A percentile compares a stretch with the other conserved stretches of the same genome.
Evolutionary conservation across 176 grass and related monocot genomes (phyloP).

Genomic region (Pontederia paniculata): DNA sequence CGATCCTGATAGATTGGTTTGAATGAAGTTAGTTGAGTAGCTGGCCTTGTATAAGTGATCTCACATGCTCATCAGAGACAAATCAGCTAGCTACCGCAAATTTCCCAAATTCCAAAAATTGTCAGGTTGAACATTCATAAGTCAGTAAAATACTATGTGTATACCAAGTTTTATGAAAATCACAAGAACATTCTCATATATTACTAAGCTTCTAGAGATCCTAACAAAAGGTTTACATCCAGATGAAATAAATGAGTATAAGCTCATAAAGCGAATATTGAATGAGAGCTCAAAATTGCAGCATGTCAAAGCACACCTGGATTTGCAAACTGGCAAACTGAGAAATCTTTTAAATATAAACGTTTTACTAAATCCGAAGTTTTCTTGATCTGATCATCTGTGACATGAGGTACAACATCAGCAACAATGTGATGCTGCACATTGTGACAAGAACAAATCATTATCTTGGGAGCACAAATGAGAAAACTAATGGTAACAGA

Average conservation of each 20-base stretch:
- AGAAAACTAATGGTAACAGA: background rate
- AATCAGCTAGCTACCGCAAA: no score
- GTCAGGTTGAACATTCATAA: no score
- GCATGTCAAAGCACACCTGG: constrained; percentile 31
- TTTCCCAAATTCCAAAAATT: no score
- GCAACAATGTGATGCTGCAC: constrained; percentile 46
- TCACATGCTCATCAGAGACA: no score
- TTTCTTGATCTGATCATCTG: constrained; percentile 77
- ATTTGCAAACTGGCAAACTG: constrained; percentile 64
- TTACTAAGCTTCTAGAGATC: no score
- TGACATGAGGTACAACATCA: constrained; percentile 50
- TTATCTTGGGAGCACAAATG: constrained; percentile 19
- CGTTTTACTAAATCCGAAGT: constrained; percentile 56
- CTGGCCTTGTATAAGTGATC: no score
- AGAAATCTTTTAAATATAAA: constrained; percentile 76
- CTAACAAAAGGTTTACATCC: no score
- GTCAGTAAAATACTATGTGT: no score
- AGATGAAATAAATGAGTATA: background rate
- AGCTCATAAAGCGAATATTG: background rate
- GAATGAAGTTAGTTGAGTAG: no score
- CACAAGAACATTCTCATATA: no score
- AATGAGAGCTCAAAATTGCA: background rate
- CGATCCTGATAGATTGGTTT: no score
- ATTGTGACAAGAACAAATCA: constrained; percentile 11
- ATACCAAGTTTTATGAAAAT: no score